Evolutionary conservation across 371 early-diverging fungal species (phyloP), one percentile per base, ranked within the genome.

Genomic region (Mortierella sp.): DNA sequence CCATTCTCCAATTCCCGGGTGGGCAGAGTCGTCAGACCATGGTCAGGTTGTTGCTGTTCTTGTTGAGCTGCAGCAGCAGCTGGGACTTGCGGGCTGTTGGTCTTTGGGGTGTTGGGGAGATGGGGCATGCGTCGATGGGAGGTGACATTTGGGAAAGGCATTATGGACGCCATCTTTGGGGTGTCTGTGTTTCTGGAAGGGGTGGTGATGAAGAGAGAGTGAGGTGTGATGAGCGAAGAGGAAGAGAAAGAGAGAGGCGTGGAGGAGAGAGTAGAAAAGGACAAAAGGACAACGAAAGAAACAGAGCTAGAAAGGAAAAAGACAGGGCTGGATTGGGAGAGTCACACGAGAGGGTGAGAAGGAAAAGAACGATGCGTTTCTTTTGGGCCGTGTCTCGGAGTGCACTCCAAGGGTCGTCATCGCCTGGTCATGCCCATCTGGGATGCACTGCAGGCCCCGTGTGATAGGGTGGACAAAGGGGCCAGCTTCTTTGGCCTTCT

Each of bases 111-210:
- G 31, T 75, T 77, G 26, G 75, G 71, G 57, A 86, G 76, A 76
- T 86, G 86, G 28, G 86, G 86, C 79, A 86, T 71, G 54, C 72
- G 73, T 24, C 82, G 78, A 59, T 86, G 86, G 55, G 86, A 77
- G 5, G 79, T 82, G 44, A 86, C 81, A 34, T 78, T 86, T 9
- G 86, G 86, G 70, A 86, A 86, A 5, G 81, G 74, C 69, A 86
- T 86, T 50, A 86, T 81, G 59, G 86, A 86, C 5, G 86, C 86
- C 86, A 86, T 86, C 57, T 67, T 67, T 67, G 31, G 34, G 24
- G 14, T 48, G 24, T 5, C n/a, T 28, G 14, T 46, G 1, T 26
- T 26, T 28, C 13, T 3, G 14, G 28, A 5, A 28, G 28, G 48
- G 26, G 71, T 19, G 19, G 8, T 61, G 31, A 21, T 10, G 54